Percentiles rank a stretch among this genome's conserved stretches.
Conservation (phyloP, 2,329 filamentous ascomycete species). For the Grosmannia clavigera region DNA sequence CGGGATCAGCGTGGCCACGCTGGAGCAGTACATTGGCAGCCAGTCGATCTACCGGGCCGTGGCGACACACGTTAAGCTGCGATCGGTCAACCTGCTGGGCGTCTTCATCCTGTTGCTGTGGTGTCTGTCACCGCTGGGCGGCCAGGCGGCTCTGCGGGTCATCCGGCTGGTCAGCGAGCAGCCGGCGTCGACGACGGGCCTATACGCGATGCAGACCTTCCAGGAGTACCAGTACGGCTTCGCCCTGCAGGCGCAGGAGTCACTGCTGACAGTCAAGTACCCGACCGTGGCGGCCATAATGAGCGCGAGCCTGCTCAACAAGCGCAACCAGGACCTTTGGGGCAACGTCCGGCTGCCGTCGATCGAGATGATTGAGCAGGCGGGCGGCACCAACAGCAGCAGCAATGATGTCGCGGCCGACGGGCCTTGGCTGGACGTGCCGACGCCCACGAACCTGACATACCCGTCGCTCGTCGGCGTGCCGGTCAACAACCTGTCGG, state of each 20-base stretch:
- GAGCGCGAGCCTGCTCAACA: background rate
- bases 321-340: slow-evolving; percentile 8
- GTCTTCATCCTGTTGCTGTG: slow-evolving; percentile 16
- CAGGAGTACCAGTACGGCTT: background rate
- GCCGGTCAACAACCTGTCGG: background rate
- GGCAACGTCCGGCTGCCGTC: slow-evolving; percentile 7
- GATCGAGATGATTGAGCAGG: slow-evolving; percentile 4
- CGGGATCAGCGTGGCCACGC: slow-evolving; percentile 14
- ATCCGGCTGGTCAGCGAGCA: slow-evolving; percentile 17
- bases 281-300: slow-evolving; percentile 2
- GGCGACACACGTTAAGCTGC: slow-evolving; percentile 15
- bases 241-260: background rate
- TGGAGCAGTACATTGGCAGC: slow-evolving; percentile 20
- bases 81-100: slow-evolving; percentile 16
- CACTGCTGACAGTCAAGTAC: background rate
- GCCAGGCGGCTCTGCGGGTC: slow-evolving; percentile 17
- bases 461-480: slow-evolving; percentile 7
- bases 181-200: background rate
- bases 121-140: slow-evolving; percentile 19
- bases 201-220: background rate
- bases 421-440: background rate
- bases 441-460: background rate
- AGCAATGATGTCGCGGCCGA: background rate
- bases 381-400: background rate
- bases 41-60: slow-evolving; percentile 18